Conservation (phyloP, 495 filamentous ascomycete genomes). For the Hyaloscypha bicolor region DNA sequence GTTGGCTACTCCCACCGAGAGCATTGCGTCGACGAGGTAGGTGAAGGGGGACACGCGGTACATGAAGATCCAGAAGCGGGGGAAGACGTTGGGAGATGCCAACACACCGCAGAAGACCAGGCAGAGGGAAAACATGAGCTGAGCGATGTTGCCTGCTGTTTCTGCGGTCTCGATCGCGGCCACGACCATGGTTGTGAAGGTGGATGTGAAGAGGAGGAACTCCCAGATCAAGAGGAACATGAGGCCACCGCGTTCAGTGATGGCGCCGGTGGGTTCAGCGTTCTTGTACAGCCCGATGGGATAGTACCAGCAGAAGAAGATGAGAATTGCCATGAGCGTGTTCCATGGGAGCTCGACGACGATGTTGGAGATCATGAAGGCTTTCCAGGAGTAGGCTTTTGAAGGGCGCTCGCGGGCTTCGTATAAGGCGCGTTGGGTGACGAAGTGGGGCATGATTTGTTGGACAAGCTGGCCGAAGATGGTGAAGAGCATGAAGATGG, state of each 20-base stretch:
- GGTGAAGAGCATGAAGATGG: constrained; percentile 76
- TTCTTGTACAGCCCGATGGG: constrained; percentile 52
- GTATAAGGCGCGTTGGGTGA: constrained; percentile 76
- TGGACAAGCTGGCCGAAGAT: constrained; percentile 76
- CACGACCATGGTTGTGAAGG: constrained; percentile 60
- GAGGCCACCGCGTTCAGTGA: constrained; percentile 24
- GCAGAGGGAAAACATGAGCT: constrained; percentile 59
- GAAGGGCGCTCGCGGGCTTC: constrained; percentile 84
- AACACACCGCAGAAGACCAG: constrained; percentile 68
- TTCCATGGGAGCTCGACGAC: constrained; percentile 78
- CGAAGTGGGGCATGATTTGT: constrained; percentile 86
- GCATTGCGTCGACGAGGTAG: constrained; percentile 56
- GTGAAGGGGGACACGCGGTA: constrained; percentile 75
- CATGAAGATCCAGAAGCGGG: constrained; percentile 83
- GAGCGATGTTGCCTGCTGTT: constrained; percentile 55
- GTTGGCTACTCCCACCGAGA: constrained; percentile 48
- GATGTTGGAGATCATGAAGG: constrained; percentile 80
- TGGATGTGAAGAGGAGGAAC: constrained; percentile 70
- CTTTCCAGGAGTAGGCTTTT: constrained; percentile 81
- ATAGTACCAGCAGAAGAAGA: constrained; percentile 65
- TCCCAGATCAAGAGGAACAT: constrained; percentile 27
- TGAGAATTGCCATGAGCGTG: constrained; percentile 64
- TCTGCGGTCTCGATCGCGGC: constrained; percentile 51
- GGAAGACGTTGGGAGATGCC: constrained; percentile 57
- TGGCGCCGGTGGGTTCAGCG: constrained; percentile 53